A percentile compares a stretch with the other conserved stretches of the same genome.
Conservation (phyloP, 495 filamentous ascomycete species). For the Talaromyces borbonicus region DNA sequence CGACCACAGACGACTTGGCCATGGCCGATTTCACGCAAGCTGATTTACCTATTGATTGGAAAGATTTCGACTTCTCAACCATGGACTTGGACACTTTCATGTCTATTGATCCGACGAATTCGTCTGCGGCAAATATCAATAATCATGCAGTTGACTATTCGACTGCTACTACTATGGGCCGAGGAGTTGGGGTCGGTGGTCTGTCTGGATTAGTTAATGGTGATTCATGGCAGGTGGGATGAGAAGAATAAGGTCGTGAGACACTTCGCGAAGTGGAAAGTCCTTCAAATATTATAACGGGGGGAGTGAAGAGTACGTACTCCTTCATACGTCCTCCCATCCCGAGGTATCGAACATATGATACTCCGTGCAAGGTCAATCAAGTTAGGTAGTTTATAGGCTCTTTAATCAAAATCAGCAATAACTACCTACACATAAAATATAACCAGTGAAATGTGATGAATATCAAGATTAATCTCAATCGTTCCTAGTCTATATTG, state of each 20-base stretch:
- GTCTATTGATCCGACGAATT: slow-evolving; percentile 20
- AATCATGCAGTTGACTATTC: neutral
- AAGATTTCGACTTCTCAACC: slow-evolving; percentile 35
- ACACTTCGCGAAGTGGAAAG: no score
- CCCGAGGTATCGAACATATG: no score
- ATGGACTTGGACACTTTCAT: slow-evolving; percentile 37
- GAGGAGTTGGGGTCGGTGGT: no score
- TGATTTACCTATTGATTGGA: slow-evolving; percentile 29
- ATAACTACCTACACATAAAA: neutral
- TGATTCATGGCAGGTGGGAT: no score
- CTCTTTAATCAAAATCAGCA: neutral
- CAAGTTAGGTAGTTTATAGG: no score
- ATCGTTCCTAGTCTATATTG: slow-evolving; percentile 3
- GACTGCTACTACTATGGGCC: neutral
- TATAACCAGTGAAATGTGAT: neutral
- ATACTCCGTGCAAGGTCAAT: no score
- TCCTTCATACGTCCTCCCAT: no score
- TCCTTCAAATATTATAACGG: no score
- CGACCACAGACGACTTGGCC: neutral
- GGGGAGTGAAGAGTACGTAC: no score
- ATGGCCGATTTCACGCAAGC: slow-evolving; percentile 32
- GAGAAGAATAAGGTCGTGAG: no score
- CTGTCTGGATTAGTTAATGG: no score
- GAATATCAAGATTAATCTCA: slow-evolving; percentile 1
- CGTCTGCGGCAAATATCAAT: neutral